phyloP scores from a whole-genome alignment of 2,329 filamentous ascomycete genomes.

The Pyrenophora tritici-repentis region DNA sequence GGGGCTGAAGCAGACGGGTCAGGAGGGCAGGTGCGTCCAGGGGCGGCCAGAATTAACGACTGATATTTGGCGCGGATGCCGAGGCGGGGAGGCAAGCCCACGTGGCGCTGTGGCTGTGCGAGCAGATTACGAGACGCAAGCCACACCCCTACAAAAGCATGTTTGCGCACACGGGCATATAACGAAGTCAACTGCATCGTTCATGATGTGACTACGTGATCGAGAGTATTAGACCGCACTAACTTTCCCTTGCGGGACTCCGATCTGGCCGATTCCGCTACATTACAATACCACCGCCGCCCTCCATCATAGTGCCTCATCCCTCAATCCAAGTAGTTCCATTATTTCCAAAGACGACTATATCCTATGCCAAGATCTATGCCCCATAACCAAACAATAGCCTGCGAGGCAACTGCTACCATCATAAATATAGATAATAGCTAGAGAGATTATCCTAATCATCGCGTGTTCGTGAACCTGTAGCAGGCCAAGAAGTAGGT shows the following conservation, averaged over 20 bases:
- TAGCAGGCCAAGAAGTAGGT: conserved; percentile 4
- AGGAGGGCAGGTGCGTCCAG: conserved; percentile 7
- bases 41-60: not conserved
- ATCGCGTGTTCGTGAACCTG: conserved; percentile 10
- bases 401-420: not conserved
- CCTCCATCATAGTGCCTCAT: conserved; percentile 4
- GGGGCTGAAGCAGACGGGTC: conserved; percentile 9
- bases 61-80: not conserved
- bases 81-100: not conserved
- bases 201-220: not conserved
- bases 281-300: not conserved
- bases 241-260: not conserved
- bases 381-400: not conserved
- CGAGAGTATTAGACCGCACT: not conserved
- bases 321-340: not conserved
- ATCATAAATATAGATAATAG: conserved; percentile 26
- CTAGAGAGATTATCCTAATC: conserved; percentile 6
- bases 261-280: not conserved
- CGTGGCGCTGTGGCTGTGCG: not conserved
- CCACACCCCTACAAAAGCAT: not conserved
- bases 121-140: not conserved
- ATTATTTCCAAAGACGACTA: not conserved
- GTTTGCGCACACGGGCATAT: not conserved
- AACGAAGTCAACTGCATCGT: not conserved
- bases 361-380: not conserved